Base-by-base conservation (phyloP, 2,329 filamentous ascomycete genomes). In the Sclerotiophoma versabilis region DNA sequence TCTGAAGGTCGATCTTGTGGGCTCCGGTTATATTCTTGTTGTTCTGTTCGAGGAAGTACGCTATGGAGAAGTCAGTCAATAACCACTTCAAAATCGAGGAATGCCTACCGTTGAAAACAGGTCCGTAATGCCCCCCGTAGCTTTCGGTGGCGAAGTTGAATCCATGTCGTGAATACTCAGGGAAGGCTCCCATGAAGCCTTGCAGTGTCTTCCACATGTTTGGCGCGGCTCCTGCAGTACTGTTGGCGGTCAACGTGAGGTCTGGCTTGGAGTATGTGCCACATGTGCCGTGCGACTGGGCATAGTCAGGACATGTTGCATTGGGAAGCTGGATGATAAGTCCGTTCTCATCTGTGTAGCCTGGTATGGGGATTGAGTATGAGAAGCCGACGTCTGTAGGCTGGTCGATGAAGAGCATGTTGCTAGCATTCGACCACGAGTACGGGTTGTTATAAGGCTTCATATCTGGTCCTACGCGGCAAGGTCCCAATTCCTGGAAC, bases 321-420 rank as follows among this genome's bases (percentile, higher is more conserved):
- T 79, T 72, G 0, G 80, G 80, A 9, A 84, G 64, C 25, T 74
- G 65, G 20, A 84, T 69, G 30, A 84, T 75, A 26, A 63, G 65
- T 1, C 64, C 62, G 32, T 60, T 51, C 2, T 63, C 38, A 34
- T 77, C 70, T n/a, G 54, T 62, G 54, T 79, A 80, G 2, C 60
- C 78, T 17, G 77, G 74, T 6, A 79, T 71, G 0, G 78, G 74
- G 11, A 75, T 68, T 4, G 77, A 76, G 66, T 87, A 87, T 10
- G 81, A 84, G 63, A 86, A 83, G 0, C 85, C 85, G 4, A 84
- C 81, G 39, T 83, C 80, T 9, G 79, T 81, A 8, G 84, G 88
- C 69, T 90, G 83, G 62, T 91, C 87, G 61, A 91, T 84, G 72
- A 88, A 90, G 14, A 91, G 81, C 81, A 89, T 84, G 60, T 89